A percentile compares a stretch with the other conserved stretches of the same genome.
Conservation (phyloP, 2,329 filamentous ascomycete genomes). For the Aspergillus fructus region DNA sequence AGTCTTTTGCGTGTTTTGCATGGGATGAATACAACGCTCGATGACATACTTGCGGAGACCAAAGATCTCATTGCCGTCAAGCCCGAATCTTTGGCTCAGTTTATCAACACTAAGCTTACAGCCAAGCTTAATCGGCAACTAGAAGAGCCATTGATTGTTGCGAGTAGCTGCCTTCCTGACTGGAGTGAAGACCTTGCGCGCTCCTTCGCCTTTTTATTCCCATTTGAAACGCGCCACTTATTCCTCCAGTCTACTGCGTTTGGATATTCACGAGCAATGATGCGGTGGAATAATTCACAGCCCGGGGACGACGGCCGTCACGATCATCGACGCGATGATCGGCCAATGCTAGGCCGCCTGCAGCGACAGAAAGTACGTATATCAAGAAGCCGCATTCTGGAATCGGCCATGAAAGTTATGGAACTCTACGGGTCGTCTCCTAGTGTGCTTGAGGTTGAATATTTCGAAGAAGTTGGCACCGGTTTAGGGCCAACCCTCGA, state of each 20-base stretch:
- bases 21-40: slow-evolving; percentile 86
- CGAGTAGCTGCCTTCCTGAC: slow-evolving; percentile 89
- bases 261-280: slow-evolving; percentile 96
- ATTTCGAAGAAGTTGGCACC: slow-evolving; percentile 97
- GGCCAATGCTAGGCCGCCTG: slow-evolving; percentile 84
- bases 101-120: slow-evolving; percentile 97
- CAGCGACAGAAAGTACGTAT: slow-evolving; percentile 99
- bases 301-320: slow-evolving; percentile 75
- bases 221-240: slow-evolving; percentile 93
- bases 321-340: slow-evolving; percentile 80
- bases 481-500: slow-evolving; percentile 93
- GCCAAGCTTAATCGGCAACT: slow-evolving; percentile 96
- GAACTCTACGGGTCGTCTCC: slow-evolving; percentile 96
- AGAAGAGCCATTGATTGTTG: slow-evolving; percentile 94
- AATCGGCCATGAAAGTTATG: slow-evolving; percentile 98
- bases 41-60: slow-evolving; percentile 81
- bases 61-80: slow-evolving; percentile 70
- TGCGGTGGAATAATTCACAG: slow-evolving; percentile 92
- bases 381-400: slow-evolving; percentile 87
- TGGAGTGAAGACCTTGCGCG: slow-evolving; percentile 96
- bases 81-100: slow-evolving; percentile 82
- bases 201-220: slow-evolving; percentile 93
- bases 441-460: slow-evolving; percentile 94
- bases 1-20: slow-evolving; percentile 86
- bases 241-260: slow-evolving; percentile 98